Evolutionary conservation across 176 grass and related monocot genomes (phyloP).

Genomic region (Zoysia pacifica): DNA sequence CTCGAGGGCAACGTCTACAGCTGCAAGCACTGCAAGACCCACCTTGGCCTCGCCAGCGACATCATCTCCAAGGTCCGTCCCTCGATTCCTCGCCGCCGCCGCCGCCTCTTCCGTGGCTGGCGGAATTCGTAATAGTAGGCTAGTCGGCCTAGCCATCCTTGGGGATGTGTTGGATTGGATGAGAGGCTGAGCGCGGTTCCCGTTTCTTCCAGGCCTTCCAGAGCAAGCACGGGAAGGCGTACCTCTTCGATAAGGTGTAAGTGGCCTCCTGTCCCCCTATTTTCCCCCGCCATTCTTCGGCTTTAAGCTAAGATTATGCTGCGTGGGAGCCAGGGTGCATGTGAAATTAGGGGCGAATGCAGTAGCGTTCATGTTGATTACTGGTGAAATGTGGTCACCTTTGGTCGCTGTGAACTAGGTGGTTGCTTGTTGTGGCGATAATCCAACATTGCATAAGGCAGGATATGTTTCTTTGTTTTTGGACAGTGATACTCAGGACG

Average conservation of each 20-base stretch:
- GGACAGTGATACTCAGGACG: not conserved
- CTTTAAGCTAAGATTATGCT: not conserved
- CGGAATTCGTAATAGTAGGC: not conserved
- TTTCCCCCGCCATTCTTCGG: not conserved
- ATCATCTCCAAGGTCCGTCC: conserved; percentile 78
- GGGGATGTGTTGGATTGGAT: not conserved
- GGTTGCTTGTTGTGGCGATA: not conserved
- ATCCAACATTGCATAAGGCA: not conserved
- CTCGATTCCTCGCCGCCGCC: too few relatives aligned
- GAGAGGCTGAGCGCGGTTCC: not conserved
- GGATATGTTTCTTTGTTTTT: not conserved
- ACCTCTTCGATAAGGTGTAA: conserved; percentile 95
- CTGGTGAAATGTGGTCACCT: not conserved
- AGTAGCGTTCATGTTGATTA: not conserved
- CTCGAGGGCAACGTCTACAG: conserved; percentile 82
- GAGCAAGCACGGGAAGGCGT: conserved; percentile 89
- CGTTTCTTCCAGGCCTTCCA: conserved; percentile 68
- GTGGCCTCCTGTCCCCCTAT: conserved; percentile 29
- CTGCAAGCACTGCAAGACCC: conserved; percentile 84
- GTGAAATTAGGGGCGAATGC: conserved; percentile 18
- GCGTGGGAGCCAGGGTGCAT: not conserved
- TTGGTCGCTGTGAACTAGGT: not conserved
- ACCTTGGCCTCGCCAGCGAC: conserved; percentile 58
- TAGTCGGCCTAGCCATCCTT: not conserved
- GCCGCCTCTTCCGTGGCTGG: not conserved